These are phyloP conservation scores for Lodderomyces parapsilosis DNA, from an alignment of 1,139 yeast genomes.

Conservation along the genomic window DNA sequence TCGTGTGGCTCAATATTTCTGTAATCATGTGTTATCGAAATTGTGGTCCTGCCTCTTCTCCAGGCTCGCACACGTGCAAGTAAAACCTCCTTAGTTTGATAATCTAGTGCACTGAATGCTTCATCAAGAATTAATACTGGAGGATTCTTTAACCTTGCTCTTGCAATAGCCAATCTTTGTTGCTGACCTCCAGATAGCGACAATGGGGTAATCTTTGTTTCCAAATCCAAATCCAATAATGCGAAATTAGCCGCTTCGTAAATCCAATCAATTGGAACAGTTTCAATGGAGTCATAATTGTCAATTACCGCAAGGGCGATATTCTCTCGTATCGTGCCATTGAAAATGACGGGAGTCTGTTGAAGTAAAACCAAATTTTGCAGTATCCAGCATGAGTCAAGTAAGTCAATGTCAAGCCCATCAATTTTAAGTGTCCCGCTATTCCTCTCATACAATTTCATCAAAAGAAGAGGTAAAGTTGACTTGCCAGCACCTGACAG, in stretches of 20 bases:
- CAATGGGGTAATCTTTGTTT: conserved; percentile 48
- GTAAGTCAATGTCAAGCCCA: conserved; percentile 40
- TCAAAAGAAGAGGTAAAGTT: conserved; percentile 63
- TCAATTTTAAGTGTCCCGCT: conserved; percentile 70
- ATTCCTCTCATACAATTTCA: conserved; percentile 52
- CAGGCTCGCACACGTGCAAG: conserved; percentile 52
- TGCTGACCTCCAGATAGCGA: conserved; percentile 91
- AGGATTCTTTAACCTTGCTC: conserved; percentile 72
- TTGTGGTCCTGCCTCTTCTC: conserved; percentile 71
- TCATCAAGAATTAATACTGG: conserved; percentile 83
- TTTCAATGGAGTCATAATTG: conserved; percentile 21
- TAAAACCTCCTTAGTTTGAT: conserved; percentile 40
- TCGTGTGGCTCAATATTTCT: conserved; percentile 55
- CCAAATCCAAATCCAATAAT: conserved; percentile 52
- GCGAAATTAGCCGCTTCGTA: conserved; percentile 54
- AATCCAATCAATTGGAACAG: conserved; percentile 26
- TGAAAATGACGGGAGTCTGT: conserved; percentile 66
- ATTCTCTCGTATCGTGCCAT: conserved; percentile 59
- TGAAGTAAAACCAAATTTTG: conserved; percentile 70
- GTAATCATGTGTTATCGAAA: conserved; percentile 78
- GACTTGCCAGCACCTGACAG: conserved; percentile 93
- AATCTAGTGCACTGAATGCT: conserved; percentile 78
- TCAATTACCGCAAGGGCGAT: conserved; percentile 46
- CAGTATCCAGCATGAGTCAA: conserved; percentile 54
- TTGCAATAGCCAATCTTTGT: conserved; percentile 78